These are phyloP conservation scores for Carex myosuroides DNA, from an alignment of 176 grass and related monocot species.

Conservation along the genomic window DNA sequence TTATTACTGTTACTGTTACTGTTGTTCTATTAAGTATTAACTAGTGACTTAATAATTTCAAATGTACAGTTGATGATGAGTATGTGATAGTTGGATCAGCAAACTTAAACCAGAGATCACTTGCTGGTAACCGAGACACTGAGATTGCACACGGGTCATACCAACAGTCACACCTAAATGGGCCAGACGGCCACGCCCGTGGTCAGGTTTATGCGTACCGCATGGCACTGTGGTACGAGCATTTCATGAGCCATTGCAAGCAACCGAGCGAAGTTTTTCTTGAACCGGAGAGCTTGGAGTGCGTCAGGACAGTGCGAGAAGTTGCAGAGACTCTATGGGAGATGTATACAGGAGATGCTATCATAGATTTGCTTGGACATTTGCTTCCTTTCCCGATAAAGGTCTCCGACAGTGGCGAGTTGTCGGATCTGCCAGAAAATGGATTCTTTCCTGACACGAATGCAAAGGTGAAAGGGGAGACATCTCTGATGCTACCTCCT, in stretches of 20 bases:
- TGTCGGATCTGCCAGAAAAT: constrained; percentile 41
- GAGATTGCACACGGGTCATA: constrained; percentile 91
- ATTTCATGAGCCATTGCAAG: constrained; percentile 34
- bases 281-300: constrained; percentile 57
- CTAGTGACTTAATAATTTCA: not conserved
- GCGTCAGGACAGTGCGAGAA: constrained; percentile 46
- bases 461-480: constrained; percentile 53
- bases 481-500: constrained; percentile 36
- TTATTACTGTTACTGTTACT: not conserved
- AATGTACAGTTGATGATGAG: constrained; percentile 59
- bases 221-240: constrained; percentile 86
- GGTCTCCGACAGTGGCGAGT: constrained; percentile 50
- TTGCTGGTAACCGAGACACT: constrained; percentile 70
- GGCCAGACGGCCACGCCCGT: constrained; percentile 9
- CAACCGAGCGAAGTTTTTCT: constrained; percentile 12
- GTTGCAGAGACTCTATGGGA: constrained; percentile 48
- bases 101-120: constrained; percentile 92
- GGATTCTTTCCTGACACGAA: constrained; percentile 70
- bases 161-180: constrained; percentile 73
- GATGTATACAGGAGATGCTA: constrained; percentile 40
- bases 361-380: constrained; percentile 58
- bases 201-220: constrained; percentile 58
- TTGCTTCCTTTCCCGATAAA: constrained; percentile 72
- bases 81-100: constrained; percentile 85
- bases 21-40: not conserved